Conservation (phyloP, 2,329 filamentous ascomycete species). For the Fusarium sp. region DNA sequence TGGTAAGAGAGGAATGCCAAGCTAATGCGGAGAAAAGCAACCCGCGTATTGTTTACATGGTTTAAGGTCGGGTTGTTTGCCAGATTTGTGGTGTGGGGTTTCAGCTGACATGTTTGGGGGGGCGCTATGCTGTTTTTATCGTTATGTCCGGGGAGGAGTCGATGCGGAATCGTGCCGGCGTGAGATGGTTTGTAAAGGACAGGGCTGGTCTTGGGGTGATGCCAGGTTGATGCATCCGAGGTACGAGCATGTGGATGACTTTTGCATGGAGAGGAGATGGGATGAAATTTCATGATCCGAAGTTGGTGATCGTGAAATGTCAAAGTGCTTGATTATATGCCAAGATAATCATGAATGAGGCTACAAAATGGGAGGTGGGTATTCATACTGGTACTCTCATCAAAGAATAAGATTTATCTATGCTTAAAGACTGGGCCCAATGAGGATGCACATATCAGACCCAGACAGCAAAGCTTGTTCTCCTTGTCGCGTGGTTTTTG, state of each 20-base stretch:
- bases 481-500: neutral
- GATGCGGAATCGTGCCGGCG: neutral
- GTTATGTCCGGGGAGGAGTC: neutral
- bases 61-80: neutral
- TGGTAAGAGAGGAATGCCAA: neutral
- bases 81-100: neutral
- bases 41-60: neutral
- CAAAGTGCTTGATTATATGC: rapidly evolving
- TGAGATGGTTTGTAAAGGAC: too few relatives aligned
- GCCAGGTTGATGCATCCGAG: neutral
- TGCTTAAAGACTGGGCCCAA: neutral
- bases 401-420: neutral
- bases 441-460: neutral
- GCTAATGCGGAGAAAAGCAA: neutral
- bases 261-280: neutral
- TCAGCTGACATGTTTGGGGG: neutral
- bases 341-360: neutral
- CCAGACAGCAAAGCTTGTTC: rapidly evolving
- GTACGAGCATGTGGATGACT: neutral
- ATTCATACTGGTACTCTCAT: neutral
- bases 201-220: neutral
- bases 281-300: neutral
- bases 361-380: rapidly evolving
- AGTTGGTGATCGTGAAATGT: neutral
- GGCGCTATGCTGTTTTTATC: neutral